phyloP scores from a whole-genome alignment of 768 basidiomycete species.

The Mycena maculata region DNA sequence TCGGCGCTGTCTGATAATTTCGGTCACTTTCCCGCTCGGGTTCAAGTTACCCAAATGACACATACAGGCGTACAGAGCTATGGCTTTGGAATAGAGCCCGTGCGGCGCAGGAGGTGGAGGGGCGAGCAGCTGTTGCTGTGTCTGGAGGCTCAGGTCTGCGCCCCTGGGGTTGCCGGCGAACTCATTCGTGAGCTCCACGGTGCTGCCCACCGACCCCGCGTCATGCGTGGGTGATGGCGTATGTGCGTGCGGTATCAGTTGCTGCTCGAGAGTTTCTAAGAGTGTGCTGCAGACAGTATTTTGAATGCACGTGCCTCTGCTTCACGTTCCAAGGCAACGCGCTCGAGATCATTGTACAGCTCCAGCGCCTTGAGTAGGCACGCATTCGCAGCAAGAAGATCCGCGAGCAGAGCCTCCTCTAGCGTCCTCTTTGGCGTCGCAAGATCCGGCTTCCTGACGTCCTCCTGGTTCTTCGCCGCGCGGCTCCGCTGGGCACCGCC shows the following conservation, averaged over 20 bases:
- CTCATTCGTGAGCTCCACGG: too few species aligned
- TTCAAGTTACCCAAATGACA: too few species aligned
- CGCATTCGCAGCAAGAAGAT: constrained; percentile 16
- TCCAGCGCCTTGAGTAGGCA: constrained; percentile 19
- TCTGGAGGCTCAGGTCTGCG: constrained; percentile 20
- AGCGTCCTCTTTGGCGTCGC: constrained; percentile 61
- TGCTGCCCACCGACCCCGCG: too few species aligned
- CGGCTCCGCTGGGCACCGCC: constrained; percentile 74
- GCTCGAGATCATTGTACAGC: constrained; percentile 23
- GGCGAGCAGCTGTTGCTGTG: constrained; percentile 51
- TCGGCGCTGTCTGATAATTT: too few species aligned
- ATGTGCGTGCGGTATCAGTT: too few species aligned
- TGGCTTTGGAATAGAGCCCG: too few species aligned
- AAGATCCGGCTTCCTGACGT: constrained; percentile 49
- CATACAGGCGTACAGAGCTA: too few species aligned
- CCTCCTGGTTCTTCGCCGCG: constrained; percentile 18
- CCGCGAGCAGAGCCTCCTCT: constrained; percentile 24
- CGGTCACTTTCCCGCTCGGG: too few species aligned
- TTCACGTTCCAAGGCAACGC: constrained; percentile 18
- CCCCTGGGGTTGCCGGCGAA: too few species aligned
- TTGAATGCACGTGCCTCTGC: constrained; percentile 62
- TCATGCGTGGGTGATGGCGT: too few species aligned
- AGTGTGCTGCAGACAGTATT: too few species aligned
- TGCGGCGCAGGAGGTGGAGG: constrained; percentile 77
- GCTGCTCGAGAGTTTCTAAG: too few species aligned